phyloP scores from a whole-genome alignment of 2,329 filamentous ascomycete species.

The Calonectria pteridis region DNA sequence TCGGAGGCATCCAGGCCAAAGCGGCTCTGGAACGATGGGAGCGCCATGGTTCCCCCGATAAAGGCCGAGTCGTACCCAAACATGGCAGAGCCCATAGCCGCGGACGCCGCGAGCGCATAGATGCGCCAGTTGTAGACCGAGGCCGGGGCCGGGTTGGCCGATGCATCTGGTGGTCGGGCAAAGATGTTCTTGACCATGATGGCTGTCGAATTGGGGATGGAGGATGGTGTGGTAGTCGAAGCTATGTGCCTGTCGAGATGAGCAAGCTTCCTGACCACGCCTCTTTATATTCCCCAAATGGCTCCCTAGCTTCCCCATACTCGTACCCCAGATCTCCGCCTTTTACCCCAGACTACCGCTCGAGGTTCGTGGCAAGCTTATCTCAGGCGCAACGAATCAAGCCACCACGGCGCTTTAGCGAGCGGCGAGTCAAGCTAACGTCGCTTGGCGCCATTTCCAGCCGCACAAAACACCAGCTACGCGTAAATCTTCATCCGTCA shows the following conservation, averaged over 20 bases:
- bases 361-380: background rate
- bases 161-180: slow-evolving; percentile 16
- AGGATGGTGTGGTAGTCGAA: background rate
- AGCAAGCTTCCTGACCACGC: background rate
- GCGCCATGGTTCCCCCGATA: slow-evolving; percentile 42
- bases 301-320: background rate
- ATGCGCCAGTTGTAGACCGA: slow-evolving; percentile 47
- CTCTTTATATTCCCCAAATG: background rate
- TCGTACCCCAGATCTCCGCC: background rate
- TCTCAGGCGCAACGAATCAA: background rate
- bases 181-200: slow-evolving; percentile 18
- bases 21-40: slow-evolving; percentile 36
- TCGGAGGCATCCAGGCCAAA: slow-evolving; percentile 31
- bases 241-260: background rate
- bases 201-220: background rate
- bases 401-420: background rate
- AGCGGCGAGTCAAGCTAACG: background rate
- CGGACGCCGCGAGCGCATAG: slow-evolving; percentile 41
- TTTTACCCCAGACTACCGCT: background rate
- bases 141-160: slow-evolving; percentile 29
- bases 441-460: background rate
- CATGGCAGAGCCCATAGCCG: slow-evolving; percentile 44
- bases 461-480: background rate
- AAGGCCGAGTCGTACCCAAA: slow-evolving; percentile 44
- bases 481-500: background rate